A percentile compares a stretch with the other conserved stretches of the same genome.
These are phyloP conservation scores for Talaromyces sp. DNA, from an alignment of 2,329 filamentous ascomycete genomes.

Conservation along the genomic window DNA sequence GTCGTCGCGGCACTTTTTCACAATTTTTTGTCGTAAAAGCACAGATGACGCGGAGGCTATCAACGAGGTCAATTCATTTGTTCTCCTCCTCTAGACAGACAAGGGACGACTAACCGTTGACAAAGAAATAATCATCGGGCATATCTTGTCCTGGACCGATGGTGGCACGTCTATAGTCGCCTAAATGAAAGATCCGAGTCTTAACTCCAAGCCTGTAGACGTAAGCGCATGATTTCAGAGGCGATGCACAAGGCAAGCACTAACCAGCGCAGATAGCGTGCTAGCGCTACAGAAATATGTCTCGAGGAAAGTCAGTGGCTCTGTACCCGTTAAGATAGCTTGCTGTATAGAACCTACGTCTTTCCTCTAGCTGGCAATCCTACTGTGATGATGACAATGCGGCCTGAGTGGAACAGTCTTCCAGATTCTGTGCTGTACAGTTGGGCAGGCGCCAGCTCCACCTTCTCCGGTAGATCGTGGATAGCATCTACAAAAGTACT, in stretches of 20 bases:
- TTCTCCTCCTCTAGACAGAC: neutral
- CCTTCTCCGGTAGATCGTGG: slow-evolving; percentile 82
- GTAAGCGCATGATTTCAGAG: neutral
- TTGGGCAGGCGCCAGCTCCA: slow-evolving; percentile 87
- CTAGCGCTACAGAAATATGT: slow-evolving; percentile 92
- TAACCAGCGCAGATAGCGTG: slow-evolving; percentile 86
- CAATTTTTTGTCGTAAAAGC: slow-evolving; percentile 91
- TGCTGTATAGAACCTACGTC: slow-evolving; percentile 58
- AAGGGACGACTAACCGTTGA: slow-evolving; percentile 58
- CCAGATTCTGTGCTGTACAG: slow-evolving; percentile 98
- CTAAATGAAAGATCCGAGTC: slow-evolving; percentile 94
- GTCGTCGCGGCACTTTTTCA: slow-evolving; percentile 95
- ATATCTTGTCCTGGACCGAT: slow-evolving; percentile 79
- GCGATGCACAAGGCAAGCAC: slow-evolving; percentile 23
- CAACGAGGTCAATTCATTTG: neutral
- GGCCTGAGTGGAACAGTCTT: slow-evolving; percentile 90
- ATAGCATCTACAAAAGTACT: slow-evolving; percentile 97
- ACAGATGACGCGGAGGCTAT: slow-evolving; percentile 78
- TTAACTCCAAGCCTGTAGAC: slow-evolving; percentile 82
- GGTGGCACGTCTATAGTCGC: slow-evolving; percentile 91
- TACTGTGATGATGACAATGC: slow-evolving; percentile 96
- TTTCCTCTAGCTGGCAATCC: slow-evolving; percentile 93
- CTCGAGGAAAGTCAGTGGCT: slow-evolving; percentile 40
- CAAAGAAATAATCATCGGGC: slow-evolving; percentile 96
- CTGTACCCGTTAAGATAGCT: slow-evolving; percentile 1